Evolutionary conservation across 495 filamentous ascomycete species (phyloP), one percentile per base, ranked within the genome.

Genomic region (Aspergillus carlsbadensis): DNA sequence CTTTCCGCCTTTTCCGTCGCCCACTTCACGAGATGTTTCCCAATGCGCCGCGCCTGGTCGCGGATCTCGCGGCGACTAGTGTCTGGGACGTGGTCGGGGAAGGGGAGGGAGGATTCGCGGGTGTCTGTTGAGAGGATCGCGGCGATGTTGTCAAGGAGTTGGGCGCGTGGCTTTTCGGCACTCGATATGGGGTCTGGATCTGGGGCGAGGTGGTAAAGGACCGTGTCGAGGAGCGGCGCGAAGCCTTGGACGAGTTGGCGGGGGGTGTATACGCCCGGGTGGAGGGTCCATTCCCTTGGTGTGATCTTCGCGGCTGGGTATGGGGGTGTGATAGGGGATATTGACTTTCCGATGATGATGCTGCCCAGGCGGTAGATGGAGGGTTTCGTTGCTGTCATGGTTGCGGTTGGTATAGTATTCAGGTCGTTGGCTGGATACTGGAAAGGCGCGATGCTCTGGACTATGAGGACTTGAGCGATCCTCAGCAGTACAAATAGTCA

Each of bases 21-120:
- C 57, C 62, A 71, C 37, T 62, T 42, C 1, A 69, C 59, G 11
- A 73, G 58, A 10, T 44, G 35, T 46, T 63, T 52, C 17, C 67
- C 65, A 36, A 72, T 69, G 2, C 56, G 57, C 6, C 21, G 10
- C n/a, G 69, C 65, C 43, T 73, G 70, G 8, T 52, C 42, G 10
- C 58, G 52, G 4, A 72, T 64, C 54, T 72, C 70, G 22, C 34
- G 39, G 1, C 65, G 65, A 10, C 53, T 57, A 17, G 57, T 13
- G 40, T 72, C 69, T 10, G 54, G 43, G n/a, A 57, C 20, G 0
- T 54, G 26, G 1, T 43, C 3, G 13, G 66, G 52, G 2, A 49
- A 29, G 17, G 41, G 64, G 1, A 73, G 55, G 6, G 69, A 67
- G n/a, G 65, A 50, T 46, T 73, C 67, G 10, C 69, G 67, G 5